Evolutionary conservation across 2,329 filamentous ascomycete genomes (phyloP), one percentile per base, ranked within the genome.

Genomic region (Aspergillus terreus): DNA sequence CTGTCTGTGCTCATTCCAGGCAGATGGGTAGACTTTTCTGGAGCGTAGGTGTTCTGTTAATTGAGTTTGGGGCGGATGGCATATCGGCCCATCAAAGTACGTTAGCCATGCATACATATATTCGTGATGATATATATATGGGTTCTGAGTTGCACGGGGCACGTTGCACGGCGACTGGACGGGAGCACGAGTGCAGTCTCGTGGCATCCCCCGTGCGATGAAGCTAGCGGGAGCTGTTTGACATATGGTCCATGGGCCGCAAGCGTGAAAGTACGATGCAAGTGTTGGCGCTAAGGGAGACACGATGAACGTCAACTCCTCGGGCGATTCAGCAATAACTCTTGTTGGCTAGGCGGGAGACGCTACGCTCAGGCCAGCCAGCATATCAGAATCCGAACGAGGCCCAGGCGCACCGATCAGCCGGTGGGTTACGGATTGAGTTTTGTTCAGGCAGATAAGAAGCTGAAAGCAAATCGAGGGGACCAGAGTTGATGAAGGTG

Each of bases 321-420:
- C 27, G 27, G 27, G 27, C 27, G 27, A 30, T 11, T 7, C 27
- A 47, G 45, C 35, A 19, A 47, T 30, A 14, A 40, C 27, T n/a
- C 38, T 48, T 42, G 46, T 48, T 42, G 46, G 46, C 46, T 42
- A 41, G 36, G 21, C 12, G 36, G 36, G 27, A 10, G 46, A 38
- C 46, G 46, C 46, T 48, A 38, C 46, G 46, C 46, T 48, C 46
- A 48, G 46, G 19, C 46, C 46, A 48, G 30, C 21, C 15, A 10
- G 46, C 23, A 38, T 38, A 38, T 6, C 11, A 42, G 38, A n/a
- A 15, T n/a, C 14, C 14, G 35, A 17, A 17, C 14, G 35, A 38
- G 35, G 35, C 35, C 35, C 35, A 38, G 35, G 35, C 35, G 35
- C 35, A 38, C 14, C 15, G 35, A 38, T 38, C 35, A 38, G 15